phyloP scores from a whole-genome alignment of 352 stramenopile genomes.

The Phytophthora macrochlamydospora region DNA sequence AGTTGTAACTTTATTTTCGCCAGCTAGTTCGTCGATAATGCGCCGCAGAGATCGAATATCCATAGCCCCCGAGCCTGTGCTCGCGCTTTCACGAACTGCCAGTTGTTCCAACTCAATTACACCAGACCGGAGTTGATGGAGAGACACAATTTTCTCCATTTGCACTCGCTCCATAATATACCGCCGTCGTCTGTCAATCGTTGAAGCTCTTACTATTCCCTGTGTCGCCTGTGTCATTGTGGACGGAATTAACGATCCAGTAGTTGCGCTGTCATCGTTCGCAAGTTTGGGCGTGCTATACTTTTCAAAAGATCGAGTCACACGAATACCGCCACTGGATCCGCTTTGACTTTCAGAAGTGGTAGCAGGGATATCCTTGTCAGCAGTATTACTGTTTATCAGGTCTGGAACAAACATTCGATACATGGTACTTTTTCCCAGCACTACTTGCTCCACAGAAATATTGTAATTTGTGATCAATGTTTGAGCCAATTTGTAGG shows the following conservation, averaged over 20 bases:
- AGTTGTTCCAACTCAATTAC: slow-evolving; percentile 60
- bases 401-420: slow-evolving; percentile 69
- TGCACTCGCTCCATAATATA: slow-evolving; percentile 66
- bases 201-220: slow-evolving; percentile 59
- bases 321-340: slow-evolving; percentile 22
- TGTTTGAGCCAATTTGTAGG: slow-evolving; percentile 80
- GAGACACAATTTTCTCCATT: slow-evolving; percentile 67
- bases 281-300: slow-evolving; percentile 33
- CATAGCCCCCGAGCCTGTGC: slow-evolving; percentile 42
- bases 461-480: slow-evolving; percentile 85
- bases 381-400: slow-evolving; percentile 3
- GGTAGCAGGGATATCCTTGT: background rate
- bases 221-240: slow-evolving; percentile 64
- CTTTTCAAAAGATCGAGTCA: slow-evolving; percentile 33
- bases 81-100: slow-evolving; percentile 18
- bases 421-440: slow-evolving; percentile 86
- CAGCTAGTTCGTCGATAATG: slow-evolving; percentile 69
- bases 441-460: slow-evolving; percentile 73
- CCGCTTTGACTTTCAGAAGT: slow-evolving; percentile 5
- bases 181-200: slow-evolving; percentile 50
- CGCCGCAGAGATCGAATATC: slow-evolving; percentile 73
- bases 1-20: slow-evolving; percentile 47
- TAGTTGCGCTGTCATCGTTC: slow-evolving; percentile 13
- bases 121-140: slow-evolving; percentile 65
- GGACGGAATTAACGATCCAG: slow-evolving; percentile 39